Percentiles rank a stretch among this genome's conserved stretches.
phyloP scores from a whole-genome alignment of 73 alveolate species.

The Paramecium pentaurelia region DNA sequence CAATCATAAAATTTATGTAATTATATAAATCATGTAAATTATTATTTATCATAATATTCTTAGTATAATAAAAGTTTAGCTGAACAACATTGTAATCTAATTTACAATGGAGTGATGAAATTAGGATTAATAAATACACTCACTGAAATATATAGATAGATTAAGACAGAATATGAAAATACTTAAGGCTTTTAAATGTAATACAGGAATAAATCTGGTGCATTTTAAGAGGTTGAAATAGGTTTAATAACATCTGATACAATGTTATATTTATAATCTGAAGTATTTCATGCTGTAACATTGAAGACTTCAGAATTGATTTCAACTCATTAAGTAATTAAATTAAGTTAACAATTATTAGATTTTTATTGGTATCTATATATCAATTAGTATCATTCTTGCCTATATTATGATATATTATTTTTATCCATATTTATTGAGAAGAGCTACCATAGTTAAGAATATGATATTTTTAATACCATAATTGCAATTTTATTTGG shows the following conservation, averaged over 20 bases:
- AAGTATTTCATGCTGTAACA: background rate
- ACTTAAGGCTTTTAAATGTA: background rate
- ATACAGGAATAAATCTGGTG: background rate
- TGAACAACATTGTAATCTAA: background rate
- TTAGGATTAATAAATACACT: background rate
- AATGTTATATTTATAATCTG: background rate
- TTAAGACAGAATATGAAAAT: background rate
- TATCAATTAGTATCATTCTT: background rate
- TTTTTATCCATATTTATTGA: background rate
- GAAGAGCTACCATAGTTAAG: background rate
- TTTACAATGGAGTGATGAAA: background rate
- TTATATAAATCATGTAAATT: background rate
- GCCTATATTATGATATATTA: background rate
- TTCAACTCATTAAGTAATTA: background rate
- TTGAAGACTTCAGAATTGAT: background rate
- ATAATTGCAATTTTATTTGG: background rate
- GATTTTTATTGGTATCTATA: background rate
- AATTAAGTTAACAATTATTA: background rate
- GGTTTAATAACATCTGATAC: background rate
- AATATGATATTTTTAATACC: background rate
- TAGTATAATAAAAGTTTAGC: background rate
- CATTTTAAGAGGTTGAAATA: background rate
- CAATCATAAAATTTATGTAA: background rate
- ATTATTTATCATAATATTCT: background rate
- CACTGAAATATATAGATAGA: background rate